Conservation (phyloP, 352 stramenopile species). For the Phytophthora cryptogea region DNA sequence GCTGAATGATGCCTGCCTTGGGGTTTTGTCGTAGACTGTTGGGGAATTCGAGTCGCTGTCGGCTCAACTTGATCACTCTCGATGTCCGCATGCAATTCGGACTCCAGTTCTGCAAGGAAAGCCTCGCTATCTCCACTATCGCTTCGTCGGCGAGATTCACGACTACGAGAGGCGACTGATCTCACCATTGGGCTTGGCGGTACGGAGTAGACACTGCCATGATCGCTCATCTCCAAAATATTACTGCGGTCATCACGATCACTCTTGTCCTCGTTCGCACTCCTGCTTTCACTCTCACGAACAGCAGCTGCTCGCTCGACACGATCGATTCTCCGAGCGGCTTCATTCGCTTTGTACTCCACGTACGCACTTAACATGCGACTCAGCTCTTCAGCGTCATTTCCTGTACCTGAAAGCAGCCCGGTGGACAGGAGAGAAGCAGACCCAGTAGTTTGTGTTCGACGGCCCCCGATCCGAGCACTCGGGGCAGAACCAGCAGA, state of each 20-base stretch:
- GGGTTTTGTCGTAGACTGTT: neutral
- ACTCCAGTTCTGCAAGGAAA: constrained; percentile 32
- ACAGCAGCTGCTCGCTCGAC: constrained; percentile 23
- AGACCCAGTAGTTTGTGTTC: constrained; percentile 1
- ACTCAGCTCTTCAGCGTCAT: constrained; percentile 16
- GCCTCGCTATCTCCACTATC: constrained; percentile 22
- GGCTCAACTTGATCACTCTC: constrained; percentile 9
- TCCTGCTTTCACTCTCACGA: constrained; percentile 23
- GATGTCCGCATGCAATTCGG: constrained; percentile 29
- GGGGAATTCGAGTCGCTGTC: neutral
- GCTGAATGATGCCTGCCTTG: constrained; percentile 6
- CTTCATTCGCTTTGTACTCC: constrained; percentile 32
- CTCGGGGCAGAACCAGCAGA: constrained; percentile 6
- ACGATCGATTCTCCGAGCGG: constrained; percentile 20
- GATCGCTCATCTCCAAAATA: constrained; percentile 15
- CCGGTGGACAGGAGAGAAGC: constrained; percentile 2
- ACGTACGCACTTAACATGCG: constrained; percentile 25
- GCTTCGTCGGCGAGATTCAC: neutral
- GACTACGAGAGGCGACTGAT: constrained; percentile 12
- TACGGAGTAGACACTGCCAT: constrained; percentile 11
- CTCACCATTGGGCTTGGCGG: constrained; percentile 7
- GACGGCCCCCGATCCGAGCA: constrained; percentile 17
- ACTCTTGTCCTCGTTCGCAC: neutral
- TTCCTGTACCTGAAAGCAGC: constrained; percentile 7
- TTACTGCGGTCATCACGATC: constrained; percentile 15